Percentiles rank a stretch among this genome's conserved stretches.
phyloP scores from a whole-genome alignment of 2,329 filamentous ascomycete genomes.

The Aureobasidium leucospermi region DNA sequence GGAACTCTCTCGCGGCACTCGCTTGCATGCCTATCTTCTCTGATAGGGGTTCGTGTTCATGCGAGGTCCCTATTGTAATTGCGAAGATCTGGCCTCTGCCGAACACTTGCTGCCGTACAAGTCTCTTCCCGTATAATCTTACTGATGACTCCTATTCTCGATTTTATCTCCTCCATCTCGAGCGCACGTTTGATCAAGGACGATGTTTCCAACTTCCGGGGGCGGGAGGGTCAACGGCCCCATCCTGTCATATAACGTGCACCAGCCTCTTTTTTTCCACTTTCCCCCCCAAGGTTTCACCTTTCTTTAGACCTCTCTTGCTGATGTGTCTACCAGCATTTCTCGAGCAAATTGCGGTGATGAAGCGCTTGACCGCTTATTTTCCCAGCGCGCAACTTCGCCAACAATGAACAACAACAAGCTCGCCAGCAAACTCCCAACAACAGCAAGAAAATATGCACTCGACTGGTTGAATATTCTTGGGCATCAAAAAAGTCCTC shows the following conservation, averaged over 20 bases:
- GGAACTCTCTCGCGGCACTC: not conserved
- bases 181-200: not conserved
- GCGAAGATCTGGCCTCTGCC: not conserved
- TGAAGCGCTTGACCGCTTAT: not conserved
- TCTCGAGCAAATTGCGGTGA: not conserved
- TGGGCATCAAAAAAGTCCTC: not conserved
- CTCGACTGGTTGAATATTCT: not conserved
- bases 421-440: not conserved
- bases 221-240: conserved; percentile 8
- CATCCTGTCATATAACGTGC: conserved; percentile 2
- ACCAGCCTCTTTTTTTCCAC: not conserved
- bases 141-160: not conserved
- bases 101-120: no score
- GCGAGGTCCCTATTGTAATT: not conserved
- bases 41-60: not conserved
- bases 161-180: not conserved
- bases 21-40: not conserved
- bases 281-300: not conserved
- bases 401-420: not conserved
- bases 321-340: not conserved
- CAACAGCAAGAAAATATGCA: not conserved
- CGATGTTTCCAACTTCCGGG: not conserved
- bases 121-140: not conserved
- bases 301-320: conserved; percentile 9
- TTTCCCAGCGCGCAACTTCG: not conserved